Conservation (phyloP, 257 asterid species). For the Rubia yunnanensis region DNA sequence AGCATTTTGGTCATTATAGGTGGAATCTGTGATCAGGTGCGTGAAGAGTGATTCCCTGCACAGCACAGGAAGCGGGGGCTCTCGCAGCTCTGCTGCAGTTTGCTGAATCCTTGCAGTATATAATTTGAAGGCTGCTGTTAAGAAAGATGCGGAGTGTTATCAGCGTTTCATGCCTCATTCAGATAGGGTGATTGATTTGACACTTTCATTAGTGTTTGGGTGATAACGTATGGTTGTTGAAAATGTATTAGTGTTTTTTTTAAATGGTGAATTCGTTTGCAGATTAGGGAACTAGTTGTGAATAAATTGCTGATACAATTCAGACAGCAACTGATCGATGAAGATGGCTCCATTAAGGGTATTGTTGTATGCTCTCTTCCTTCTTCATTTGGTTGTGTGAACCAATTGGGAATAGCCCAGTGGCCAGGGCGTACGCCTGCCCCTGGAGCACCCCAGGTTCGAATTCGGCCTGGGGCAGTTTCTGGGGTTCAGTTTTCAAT, state of each 20-base stretch:
- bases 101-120: slow-evolving; percentile 57
- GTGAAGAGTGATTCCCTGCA: slow-evolving; percentile 55
- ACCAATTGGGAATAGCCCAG: no score
- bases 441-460: no score
- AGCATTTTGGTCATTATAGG: slow-evolving; percentile 25
- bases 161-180: slow-evolving; percentile 77
- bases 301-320: slow-evolving; percentile 49
- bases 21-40: slow-evolving; percentile 50
- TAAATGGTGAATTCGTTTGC: slow-evolving; percentile 20
- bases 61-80: slow-evolving; percentile 55
- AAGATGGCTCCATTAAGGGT: slow-evolving; percentile 91
- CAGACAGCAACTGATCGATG: slow-evolving; percentile 70
- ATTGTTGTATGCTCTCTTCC: slow-evolving; percentile 62
- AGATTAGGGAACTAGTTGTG: slow-evolving; percentile 65
- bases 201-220: background rate
- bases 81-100: slow-evolving; percentile 47
- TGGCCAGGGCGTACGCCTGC: no score
- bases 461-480: no score
- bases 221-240: background rate
- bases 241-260: background rate
- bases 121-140: slow-evolving; percentile 72
- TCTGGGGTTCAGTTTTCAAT: no score
- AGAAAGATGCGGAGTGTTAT: slow-evolving; percentile 69
- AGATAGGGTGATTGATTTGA: slow-evolving; percentile 51
- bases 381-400: background rate